A percentile compares a stretch with the other conserved stretches of the same genome.
Evolutionary conservation across 495 filamentous ascomycete genomes (phyloP).

Genomic region (Penicillium coffeae): DNA sequence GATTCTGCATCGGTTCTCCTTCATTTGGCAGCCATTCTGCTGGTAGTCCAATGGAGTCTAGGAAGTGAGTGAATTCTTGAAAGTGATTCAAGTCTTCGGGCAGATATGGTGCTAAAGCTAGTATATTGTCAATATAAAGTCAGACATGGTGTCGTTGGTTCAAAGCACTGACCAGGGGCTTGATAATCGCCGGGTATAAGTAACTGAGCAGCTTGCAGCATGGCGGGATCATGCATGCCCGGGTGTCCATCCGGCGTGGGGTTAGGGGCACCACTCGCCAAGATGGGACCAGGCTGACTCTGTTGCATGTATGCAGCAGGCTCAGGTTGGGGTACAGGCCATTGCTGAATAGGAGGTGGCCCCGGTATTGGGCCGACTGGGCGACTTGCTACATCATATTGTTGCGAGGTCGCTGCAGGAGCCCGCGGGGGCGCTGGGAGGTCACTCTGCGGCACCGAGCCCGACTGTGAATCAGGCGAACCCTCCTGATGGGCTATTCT

Average conservation of each 20-base stretch:
- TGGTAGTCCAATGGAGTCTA: conserved; percentile 38
- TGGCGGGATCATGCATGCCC: conserved; percentile 35
- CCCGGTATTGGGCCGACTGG: conserved; percentile 22
- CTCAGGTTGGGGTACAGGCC: conserved; percentile 23
- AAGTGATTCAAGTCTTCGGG: conserved; percentile 40
- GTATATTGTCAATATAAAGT: background rate
- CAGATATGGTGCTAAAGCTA: conserved; percentile 31
- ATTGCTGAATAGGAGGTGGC: conserved; percentile 28
- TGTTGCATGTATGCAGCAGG: conserved; percentile 27
- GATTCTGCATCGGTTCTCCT: conserved; percentile 25
- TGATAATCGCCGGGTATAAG: conserved; percentile 35
- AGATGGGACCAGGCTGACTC: conserved; percentile 15
- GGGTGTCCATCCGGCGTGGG: conserved; percentile 16
- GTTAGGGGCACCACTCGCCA: conserved; percentile 12
- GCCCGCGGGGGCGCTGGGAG: conserved; percentile 13
- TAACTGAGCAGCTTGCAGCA: conserved; percentile 39
- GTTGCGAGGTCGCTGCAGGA: conserved; percentile 17
- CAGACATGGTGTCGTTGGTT: background rate
- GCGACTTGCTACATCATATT: conserved; percentile 23
- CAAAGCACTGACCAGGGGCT: conserved; percentile 17
- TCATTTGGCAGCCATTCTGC: conserved; percentile 37
- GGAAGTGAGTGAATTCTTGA: conserved; percentile 39
- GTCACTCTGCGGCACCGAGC: conserved; percentile 11
- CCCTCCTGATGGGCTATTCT: conserved; percentile 40
- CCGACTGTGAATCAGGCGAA: conserved; percentile 32